Evolutionary conservation across 345 rosid genomes (phyloP), one percentile per base, ranked within the genome.

Genomic region (Pugionium dolabratum): DNA sequence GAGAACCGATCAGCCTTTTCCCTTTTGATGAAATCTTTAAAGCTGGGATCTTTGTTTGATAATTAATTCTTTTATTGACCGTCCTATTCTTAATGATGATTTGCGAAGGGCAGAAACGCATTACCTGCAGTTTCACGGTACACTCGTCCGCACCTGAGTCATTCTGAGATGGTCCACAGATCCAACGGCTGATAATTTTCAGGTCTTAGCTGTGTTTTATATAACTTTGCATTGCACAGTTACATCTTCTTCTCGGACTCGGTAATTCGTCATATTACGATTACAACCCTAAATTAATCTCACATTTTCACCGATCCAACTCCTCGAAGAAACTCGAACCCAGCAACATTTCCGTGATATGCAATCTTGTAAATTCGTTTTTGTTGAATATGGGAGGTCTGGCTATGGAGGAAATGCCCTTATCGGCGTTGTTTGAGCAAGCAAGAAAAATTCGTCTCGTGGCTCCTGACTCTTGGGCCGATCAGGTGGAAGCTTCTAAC

Each of bases 371-470:
- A n/a, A n/a, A n/a, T n/a, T n/a, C 35, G 4, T 33, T 33, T 33
- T 33, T 33, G 35, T n/a, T n/a, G n/a, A n/a, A n/a, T n/a, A n/a
- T n/a, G n/a, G n/a, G n/a, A n/a, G n/a, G n/a, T n/a, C n/a, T 2
- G 57, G 73, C 77, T 30, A 81, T 71, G 84, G 89, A 84, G 70
- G 91, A 88, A 29, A 40, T 85, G 84, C 70, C 95, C 11, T 75
- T 94, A 41, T 82, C 96, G 9, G 74, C 82, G 8, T 76, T 95
- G 39, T 89, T 91, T 69, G 95, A 89, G 18, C 83, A 82, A 80
- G 85, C 94, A 42, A 85, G 85, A 47, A 89, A 82, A 81, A 85
- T 91, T 75, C 87, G 89, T 76, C 62, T 54, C 3, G 65, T 67
- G n/a, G 87, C 83, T 39, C 61, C 85, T 7, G 91, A 84, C 25